These are phyloP conservation scores for Rhizophagus sp. DNA, from an alignment of 192 early-diverging fungal genomes.

Conservation along the genomic window DNA sequence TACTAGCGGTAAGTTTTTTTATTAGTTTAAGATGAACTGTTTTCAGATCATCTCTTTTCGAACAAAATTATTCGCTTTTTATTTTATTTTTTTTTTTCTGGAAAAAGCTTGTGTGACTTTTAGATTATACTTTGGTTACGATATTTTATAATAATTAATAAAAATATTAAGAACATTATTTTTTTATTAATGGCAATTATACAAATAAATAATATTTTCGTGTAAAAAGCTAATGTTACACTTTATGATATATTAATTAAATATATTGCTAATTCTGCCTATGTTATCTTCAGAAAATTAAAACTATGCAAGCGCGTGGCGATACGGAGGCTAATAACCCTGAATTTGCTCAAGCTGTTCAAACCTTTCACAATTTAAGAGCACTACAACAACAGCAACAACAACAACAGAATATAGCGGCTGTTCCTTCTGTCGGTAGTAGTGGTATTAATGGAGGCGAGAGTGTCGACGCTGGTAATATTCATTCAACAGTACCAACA, in stretches of 20 bases:
- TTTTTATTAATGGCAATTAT: neutral
- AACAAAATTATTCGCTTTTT: neutral
- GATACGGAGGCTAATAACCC: conserved; percentile 77
- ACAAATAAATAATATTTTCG: neutral
- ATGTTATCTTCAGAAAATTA: neutral
- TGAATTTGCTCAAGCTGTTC: conserved; percentile 72
- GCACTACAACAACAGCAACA: conserved; percentile 47
- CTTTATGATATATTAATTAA: neutral
- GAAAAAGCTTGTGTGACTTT: neutral
- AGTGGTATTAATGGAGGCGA: neutral
- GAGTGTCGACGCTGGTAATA: neutral
- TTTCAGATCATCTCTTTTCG: neutral
- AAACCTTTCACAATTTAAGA: conserved; percentile 43
- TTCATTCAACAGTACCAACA: conserved; percentile 40
- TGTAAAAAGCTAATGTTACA: neutral
- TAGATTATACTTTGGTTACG: neutral
- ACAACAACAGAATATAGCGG: conserved; percentile 33
- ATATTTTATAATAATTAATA: too few species aligned
- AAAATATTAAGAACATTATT: neutral
- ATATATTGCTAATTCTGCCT: neutral
- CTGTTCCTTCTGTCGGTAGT: neutral
- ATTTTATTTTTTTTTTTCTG: neutral
- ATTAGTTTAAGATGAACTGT: neutral
- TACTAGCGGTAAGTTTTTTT: neutral
- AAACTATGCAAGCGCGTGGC: conserved; percentile 58